Base-by-base conservation (phyloP, 352 stramenopile species). In the Phytopythium aichiense region DNA sequence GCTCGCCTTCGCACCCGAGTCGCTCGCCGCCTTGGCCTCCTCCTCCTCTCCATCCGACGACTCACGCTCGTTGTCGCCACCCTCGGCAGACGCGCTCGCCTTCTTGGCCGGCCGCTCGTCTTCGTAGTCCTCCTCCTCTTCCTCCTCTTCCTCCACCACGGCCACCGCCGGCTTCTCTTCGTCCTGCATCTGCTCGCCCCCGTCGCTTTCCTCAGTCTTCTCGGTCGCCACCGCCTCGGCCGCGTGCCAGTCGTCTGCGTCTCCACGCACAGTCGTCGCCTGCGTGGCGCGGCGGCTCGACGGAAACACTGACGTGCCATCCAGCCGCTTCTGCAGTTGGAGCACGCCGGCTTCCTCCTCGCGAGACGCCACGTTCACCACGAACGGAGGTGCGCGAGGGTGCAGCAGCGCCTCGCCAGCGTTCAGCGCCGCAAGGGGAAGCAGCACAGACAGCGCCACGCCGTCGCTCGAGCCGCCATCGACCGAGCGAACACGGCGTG, bases 401-500 rank as follows among this genome's bases (percentile, higher is more conserved):
- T 93, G 86, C 49, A 95, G 61, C 51, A 93, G 65, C 9, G 77
- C 77, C 55, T 95, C 86, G 31, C 80, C 74, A 13, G 73, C 77
- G 48, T 79, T 91, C 1, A 89, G 68, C 25, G 82, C 81, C 7
- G 89, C 50, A 9, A 88, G 67, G 56, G 82, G 74, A 12, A 89
- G 25, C 25, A 76, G 65, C 56, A 73, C 65, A 15, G 68, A 66
- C 16, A 61, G 30, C 18, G 50, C 25, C 13, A 56, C 28, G 31
- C 50, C 35, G 12, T 38, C 66, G 33, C 64, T 71, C 28, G 69
- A 77, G 57, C 66, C 56, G 46, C 63, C 69, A 38, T 61, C 61
- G 22, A 37, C 70, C 31, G 55, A 56, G 38, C 65, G 46, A 20
- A 58, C 30, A 37, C 61, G 67, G 56, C 64, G 68, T 22, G 58